Base-by-base conservation (phyloP, 2,329 filamentous ascomycete genomes). In the Fusarium citri region DNA sequence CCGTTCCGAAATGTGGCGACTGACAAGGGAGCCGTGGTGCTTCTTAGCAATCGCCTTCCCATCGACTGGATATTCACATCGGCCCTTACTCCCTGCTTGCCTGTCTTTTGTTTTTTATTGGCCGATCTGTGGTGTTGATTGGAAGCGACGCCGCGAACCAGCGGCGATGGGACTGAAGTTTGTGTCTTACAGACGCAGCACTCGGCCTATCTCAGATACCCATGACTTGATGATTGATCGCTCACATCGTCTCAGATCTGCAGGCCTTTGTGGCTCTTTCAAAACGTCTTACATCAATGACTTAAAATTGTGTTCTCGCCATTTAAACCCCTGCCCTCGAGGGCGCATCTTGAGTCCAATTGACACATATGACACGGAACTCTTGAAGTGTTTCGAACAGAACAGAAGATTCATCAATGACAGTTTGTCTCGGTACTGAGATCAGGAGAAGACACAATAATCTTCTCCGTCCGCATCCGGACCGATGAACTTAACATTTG, bases 201-300 rank as follows among this genome's bases (percentile, higher is more conserved):
- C 55, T 69, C 63, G 64, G 55, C 61, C 71, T 56, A 69, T 74
- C 56, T 69, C 53, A 55, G 45, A 66, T 68, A 59, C 50, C 58
- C 70, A 69, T 71, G 56, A 55, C 54, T 54, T 61, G 56, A 50
- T 71, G 55, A 50, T 51, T 61, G 56, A 50, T 71, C 64, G 57
- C 48, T 70, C 55, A 65, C 60, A 49, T 58, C 50, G 72, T 74
- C 71, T 74, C 51, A 72, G 71, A 75, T 73, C 63, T 69, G 54
- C 58, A 61, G 55, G 55, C 59, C 26, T 56, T 58, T 66, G 25
- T 43, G 16, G 30, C 46, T 67, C 58, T 47, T 61, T 55, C 25
- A 22, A 50, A 50, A 28, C 45, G 57, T 57, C 56, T 59, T 66
- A 25, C 23, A 51, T 60, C 46, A 40, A 28, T 59, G 48, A 47